phyloP scores from a whole-genome alignment of 176 grass and related monocot species.

The Raddia distichophylla region DNA sequence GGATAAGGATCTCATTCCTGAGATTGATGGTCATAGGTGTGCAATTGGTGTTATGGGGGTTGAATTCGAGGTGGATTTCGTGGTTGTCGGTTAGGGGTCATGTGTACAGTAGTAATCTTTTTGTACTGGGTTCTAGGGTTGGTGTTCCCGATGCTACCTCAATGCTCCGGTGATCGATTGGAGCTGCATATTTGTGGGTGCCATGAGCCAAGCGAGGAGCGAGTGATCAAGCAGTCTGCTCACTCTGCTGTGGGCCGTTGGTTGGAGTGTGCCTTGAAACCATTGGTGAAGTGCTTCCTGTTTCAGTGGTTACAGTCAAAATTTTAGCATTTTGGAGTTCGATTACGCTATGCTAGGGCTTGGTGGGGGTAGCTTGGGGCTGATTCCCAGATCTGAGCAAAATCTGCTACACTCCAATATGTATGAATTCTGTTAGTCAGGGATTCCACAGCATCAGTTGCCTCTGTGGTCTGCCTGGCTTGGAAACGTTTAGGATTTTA shows the following conservation, averaged over 20 bases:
- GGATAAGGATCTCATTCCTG: constrained; percentile 19
- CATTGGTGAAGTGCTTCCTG: neutral
- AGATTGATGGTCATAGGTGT: fast-evolving
- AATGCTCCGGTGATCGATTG: neutral
- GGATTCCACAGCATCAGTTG: neutral
- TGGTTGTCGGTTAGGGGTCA: neutral
- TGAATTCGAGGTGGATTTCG: constrained; percentile 23
- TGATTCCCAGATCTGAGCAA: neutral
- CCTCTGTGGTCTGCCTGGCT: neutral
- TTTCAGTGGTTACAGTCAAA: neutral
- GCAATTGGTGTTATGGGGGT: neutral
- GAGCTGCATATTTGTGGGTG: neutral
- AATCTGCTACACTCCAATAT: neutral
- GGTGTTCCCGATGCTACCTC: too few species aligned
- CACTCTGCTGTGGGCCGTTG: neutral
- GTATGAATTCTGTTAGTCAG: neutral
- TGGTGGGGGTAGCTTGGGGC: neutral
- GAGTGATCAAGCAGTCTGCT: neutral
- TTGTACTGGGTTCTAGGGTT: neutral
- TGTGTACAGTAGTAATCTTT: neutral
- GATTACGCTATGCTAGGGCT: neutral
- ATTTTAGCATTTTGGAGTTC: neutral
- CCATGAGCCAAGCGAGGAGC: neutral
- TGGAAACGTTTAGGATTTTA: neutral
- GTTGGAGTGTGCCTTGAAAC: neutral